These are phyloP conservation scores for Phytopythium litorale DNA, from an alignment of 352 stramenopile species.

Conservation along the genomic window DNA sequence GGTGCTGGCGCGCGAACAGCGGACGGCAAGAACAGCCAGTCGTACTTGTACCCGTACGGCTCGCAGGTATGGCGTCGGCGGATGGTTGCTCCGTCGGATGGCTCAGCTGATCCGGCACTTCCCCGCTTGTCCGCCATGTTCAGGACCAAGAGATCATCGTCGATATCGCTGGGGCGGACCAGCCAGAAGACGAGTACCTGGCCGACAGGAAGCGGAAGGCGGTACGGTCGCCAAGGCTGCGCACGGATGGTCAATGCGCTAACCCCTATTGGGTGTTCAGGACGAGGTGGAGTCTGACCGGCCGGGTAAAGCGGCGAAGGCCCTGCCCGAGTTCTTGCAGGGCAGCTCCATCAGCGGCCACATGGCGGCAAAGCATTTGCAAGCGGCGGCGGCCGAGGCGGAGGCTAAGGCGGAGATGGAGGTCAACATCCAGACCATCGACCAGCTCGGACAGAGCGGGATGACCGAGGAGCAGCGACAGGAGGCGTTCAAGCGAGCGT, in stretches of 20 bases:
- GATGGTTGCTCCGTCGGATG: neutral
- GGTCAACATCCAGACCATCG: constrained; percentile 45
- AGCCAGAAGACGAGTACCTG: constrained; percentile 79
- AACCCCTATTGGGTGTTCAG: constrained; percentile 7
- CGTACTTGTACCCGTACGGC: constrained; percentile 81
- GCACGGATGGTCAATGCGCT: neutral
- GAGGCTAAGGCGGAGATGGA: constrained; percentile 32
- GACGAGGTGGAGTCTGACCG: constrained; percentile 54
- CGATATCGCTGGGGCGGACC: constrained; percentile 75
- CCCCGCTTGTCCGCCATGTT: neutral
- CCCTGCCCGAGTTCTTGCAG: constrained; percentile 74
- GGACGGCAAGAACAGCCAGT: constrained; percentile 66
- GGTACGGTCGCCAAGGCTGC: constrained; percentile 13
- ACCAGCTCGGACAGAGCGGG: constrained; percentile 46
- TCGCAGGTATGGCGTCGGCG: constrained; percentile 28
- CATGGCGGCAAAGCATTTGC: constrained; percentile 78
- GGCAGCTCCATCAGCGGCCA: constrained; percentile 86
- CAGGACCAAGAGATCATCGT: constrained; percentile 83
- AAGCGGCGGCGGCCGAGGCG: constrained; percentile 24
- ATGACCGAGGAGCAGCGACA: constrained; percentile 83
- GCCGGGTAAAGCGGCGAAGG: constrained; percentile 52
- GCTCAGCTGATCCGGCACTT: neutral
- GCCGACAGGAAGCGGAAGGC: constrained; percentile 65
- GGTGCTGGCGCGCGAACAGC: constrained; percentile 26
- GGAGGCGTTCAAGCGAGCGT: constrained; percentile 78